phyloP scores from a whole-genome alignment of 306 rosid species.

The Aeschynomene evenia region DNA sequence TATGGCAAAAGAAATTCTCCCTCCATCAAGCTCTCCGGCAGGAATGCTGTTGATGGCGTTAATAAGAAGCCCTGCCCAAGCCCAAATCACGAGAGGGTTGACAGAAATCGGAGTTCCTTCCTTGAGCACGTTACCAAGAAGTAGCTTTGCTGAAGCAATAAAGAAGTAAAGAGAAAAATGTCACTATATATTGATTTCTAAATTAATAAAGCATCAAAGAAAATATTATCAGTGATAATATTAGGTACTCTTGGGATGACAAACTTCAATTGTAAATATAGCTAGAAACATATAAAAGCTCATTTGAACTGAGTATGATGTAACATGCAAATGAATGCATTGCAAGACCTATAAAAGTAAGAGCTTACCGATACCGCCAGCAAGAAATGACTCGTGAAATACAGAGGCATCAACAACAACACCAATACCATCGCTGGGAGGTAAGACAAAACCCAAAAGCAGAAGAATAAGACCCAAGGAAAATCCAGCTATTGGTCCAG shows the following conservation, averaged over 20 bases:
- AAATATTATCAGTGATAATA: conserved; percentile 4
- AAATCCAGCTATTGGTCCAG: conserved; percentile 97
- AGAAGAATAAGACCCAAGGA: conserved; percentile 73
- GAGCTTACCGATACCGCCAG: conserved; percentile 87
- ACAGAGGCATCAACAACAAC: conserved; percentile 81
- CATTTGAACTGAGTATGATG: neutral
- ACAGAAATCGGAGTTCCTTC: conserved; percentile 86
- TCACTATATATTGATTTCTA: conserved; percentile 18
- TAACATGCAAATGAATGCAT: conserved; percentile 22
- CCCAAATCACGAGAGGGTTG: conserved; percentile 96
- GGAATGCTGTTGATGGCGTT: conserved; percentile 98
- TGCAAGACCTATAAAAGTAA: conserved; percentile 4
- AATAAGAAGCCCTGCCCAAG: conserved; percentile 99
- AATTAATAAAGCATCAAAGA: conserved; percentile 25
- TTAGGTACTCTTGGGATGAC: neutral
- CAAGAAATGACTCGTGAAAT: conserved; percentile 93
- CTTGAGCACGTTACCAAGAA: conserved; percentile 79
- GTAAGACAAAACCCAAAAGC: conserved; percentile 81
- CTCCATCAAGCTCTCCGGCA: conserved; percentile 98
- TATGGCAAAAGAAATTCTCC: conserved; percentile 79
- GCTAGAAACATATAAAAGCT: neutral
- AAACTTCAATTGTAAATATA: neutral
- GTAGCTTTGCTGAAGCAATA: conserved; percentile 69
- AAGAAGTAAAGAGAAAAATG: conserved; percentile 21
- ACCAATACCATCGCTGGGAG: conserved; percentile 92